phyloP scores from a whole-genome alignment of 495 filamentous ascomycete species.

The Tirmania nivea region DNA sequence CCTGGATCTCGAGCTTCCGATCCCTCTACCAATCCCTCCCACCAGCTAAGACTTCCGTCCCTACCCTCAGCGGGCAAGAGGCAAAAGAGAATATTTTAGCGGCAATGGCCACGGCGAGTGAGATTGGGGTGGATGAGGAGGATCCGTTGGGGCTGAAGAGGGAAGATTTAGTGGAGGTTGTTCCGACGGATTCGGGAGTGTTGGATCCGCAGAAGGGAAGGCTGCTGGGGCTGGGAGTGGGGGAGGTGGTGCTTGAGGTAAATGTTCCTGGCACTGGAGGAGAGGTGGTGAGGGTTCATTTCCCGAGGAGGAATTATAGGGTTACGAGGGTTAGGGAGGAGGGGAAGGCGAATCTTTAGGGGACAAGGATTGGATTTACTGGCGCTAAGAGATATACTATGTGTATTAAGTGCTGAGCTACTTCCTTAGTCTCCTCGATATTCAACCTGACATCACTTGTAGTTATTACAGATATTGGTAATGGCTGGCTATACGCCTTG shows the following conservation, averaged over 20 bases:
- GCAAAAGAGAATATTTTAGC: too few relatives aligned
- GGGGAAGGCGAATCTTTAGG: conserved; percentile 4
- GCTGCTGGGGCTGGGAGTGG: conserved; percentile 26
- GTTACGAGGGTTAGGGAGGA: conserved; percentile 14
- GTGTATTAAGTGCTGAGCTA: too few relatives aligned
- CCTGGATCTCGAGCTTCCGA: conserved; percentile 34
- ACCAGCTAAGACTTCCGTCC: too few relatives aligned
- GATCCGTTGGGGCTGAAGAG: conserved; percentile 26
- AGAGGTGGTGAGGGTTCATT: conserved; percentile 28
- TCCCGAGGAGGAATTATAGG: conserved; percentile 33
- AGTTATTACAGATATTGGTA: too few relatives aligned
- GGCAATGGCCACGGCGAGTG: too few relatives aligned
- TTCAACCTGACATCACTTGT: too few relatives aligned
- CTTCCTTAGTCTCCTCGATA: too few relatives aligned
- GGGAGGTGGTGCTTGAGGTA: conserved; percentile 32
- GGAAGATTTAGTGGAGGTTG: conserved; percentile 30
- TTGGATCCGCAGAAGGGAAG: conserved; percentile 30
- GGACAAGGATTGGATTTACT: too few relatives aligned
- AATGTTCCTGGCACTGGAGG: conserved; percentile 15
- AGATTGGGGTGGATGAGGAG: neutral
- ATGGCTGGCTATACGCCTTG: too few relatives aligned
- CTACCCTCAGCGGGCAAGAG: too few relatives aligned
- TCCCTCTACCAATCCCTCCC: neutral
- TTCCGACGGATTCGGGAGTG: conserved; percentile 35
- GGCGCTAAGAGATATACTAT: too few relatives aligned